Conservation (phyloP, 2,329 filamentous ascomycete genomes). For the Byssothecium circinans region DNA sequence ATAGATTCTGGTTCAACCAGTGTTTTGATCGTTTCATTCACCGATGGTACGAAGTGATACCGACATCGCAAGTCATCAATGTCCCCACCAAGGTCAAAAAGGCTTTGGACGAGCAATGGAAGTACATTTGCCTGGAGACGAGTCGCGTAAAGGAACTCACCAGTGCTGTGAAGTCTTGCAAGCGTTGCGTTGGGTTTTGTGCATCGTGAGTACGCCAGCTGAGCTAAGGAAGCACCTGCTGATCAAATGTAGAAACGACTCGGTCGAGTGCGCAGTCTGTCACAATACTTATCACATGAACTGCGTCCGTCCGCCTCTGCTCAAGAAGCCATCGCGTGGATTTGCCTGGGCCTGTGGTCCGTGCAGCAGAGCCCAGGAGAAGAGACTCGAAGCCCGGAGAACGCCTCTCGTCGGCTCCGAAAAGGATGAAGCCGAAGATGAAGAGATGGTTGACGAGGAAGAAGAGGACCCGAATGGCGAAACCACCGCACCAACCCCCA, state of each 20-base stretch:
- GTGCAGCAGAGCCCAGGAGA: constrained; percentile 93
- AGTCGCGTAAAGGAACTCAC: constrained; percentile 93
- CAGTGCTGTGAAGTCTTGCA: constrained; percentile 93
- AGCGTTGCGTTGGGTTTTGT: constrained; percentile 87
- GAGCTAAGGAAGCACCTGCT: constrained; percentile 7
- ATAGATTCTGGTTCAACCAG: constrained; percentile 96
- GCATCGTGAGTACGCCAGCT: constrained; percentile 68
- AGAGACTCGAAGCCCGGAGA: constrained; percentile 85
- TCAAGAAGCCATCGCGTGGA: constrained; percentile 94
- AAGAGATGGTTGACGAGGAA: constrained; percentile 66
- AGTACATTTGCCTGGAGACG: constrained; percentile 91
- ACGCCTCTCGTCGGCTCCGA: constrained; percentile 69
- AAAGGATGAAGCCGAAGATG: constrained; percentile 61
- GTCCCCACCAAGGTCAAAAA: constrained; percentile 94
- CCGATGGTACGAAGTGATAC: constrained; percentile 95
- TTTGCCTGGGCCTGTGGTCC: constrained; percentile 98
- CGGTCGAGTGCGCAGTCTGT: constrained; percentile 95
- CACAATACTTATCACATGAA: constrained; percentile 97
- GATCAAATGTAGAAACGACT: constrained; percentile 69
- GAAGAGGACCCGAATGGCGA: constrained; percentile 68
- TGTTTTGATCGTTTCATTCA: constrained; percentile 98
- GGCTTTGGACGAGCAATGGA: constrained; percentile 94
- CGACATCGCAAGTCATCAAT: constrained; percentile 89
- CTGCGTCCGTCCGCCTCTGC: constrained; percentile 86
- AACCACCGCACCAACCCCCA: constrained; percentile 59